phyloP scores from a whole-genome alignment of 1,284 basidiomycete genomes.

The Prillingera fragicola region DNA sequence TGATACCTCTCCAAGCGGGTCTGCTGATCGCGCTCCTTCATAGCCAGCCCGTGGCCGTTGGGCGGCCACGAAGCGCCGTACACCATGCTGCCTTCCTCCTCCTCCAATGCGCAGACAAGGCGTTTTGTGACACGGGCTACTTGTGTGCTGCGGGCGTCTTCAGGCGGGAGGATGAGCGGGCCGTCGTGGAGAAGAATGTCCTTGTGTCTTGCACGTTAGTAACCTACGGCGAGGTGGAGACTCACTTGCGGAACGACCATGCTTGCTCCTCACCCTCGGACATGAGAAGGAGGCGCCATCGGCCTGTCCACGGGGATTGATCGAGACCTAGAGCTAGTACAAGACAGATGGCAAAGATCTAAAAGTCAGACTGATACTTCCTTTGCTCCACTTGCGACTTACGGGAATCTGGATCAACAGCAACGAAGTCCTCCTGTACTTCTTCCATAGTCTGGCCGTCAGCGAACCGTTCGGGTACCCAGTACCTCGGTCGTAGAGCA shows the following conservation, averaged over 20 bases:
- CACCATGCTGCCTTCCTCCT: conserved; percentile 45
- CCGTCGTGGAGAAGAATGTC: conserved; percentile 49
- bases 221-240: not conserved
- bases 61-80: conserved; percentile 48
- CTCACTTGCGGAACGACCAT: conserved; percentile 51
- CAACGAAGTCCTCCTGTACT: conserved; percentile 45
- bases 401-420: conserved; percentile 50
- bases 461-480: not conserved
- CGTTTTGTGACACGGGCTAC: conserved; percentile 44
- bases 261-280: conserved; percentile 51
- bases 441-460: conserved; percentile 44
- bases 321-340: conserved; percentile 52
- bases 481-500: not conserved
- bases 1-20: conserved; percentile 18
- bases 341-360: conserved; percentile 52
- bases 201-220: conserved; percentile 37
- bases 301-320: conserved; percentile 49
- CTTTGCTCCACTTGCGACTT: conserved; percentile 13
- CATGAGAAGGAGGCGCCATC: conserved; percentile 55
- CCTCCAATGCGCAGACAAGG: conserved; percentile 46
- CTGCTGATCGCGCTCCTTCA: conserved; percentile 20
- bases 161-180: conserved; percentile 43
- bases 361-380: not conserved
- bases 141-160: conserved; percentile 44
- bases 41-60: conserved; percentile 27